Conservation (phyloP, 176 grass and related monocot species). For the Puya raimondii region DNA sequence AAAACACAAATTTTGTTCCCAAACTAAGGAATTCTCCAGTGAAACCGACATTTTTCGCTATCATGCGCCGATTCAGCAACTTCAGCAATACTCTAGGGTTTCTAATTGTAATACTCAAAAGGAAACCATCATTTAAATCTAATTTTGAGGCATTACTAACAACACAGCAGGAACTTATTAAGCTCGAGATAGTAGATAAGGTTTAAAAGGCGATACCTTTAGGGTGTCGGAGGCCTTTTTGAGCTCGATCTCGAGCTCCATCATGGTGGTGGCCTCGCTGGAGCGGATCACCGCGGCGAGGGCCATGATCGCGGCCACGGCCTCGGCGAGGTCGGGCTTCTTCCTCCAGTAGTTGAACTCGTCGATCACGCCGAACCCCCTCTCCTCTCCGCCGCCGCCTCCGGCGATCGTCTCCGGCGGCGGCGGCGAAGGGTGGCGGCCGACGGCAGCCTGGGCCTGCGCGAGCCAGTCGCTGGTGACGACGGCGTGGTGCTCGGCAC, state of each 20-base stretch:
- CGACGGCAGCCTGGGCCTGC: slow-evolving; percentile 50
- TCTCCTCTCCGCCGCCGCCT: slow-evolving; percentile 1
- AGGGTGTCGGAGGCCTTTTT: slow-evolving; percentile 89
- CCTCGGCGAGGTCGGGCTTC: slow-evolving; percentile 87
- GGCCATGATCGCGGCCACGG: slow-evolving; percentile 93
- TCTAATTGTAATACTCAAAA: no score
- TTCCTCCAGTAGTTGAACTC: slow-evolving; percentile 96
- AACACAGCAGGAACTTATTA: neutral
- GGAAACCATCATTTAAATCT: no score
- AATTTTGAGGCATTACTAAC: neutral
- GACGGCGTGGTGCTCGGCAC: slow-evolving; percentile 77
- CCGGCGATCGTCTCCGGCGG: slow-evolving; percentile 3
- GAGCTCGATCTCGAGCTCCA: slow-evolving; percentile 98
- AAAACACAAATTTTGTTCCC: no score
- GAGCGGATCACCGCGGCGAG: slow-evolving; percentile 76
- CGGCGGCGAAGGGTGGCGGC: neutral
- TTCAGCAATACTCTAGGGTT: no score
- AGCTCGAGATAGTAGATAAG: neutral
- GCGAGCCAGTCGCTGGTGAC: slow-evolving; percentile 83
- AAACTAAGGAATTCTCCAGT: no score
- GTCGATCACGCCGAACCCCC: slow-evolving; percentile 59
- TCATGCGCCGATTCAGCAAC: no score
- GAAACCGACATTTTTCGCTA: no score
- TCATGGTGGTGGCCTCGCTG: slow-evolving; percentile 93
- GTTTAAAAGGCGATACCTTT: slow-evolving; percentile 36